phyloP scores from a whole-genome alignment of 208 protist species.

The Leishmania arabica region DNA sequence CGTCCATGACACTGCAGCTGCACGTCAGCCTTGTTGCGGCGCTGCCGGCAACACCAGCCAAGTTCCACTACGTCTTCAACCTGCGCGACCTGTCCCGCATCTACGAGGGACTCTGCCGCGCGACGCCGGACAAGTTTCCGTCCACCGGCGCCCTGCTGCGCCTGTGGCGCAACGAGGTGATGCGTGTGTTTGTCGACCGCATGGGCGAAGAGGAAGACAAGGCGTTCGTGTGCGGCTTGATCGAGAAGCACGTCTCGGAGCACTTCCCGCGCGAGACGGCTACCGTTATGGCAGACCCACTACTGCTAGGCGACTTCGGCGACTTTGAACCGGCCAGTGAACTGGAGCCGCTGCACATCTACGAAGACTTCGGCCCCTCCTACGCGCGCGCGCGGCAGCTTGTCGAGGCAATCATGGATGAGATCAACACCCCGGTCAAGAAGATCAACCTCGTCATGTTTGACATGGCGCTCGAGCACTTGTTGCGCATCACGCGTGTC shows the following conservation, averaged over 20 bases:
- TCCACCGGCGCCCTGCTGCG: slow-evolving; percentile 75
- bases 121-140: slow-evolving; percentile 93
- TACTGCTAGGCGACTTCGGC: slow-evolving; percentile 97
- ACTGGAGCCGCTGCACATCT: slow-evolving; percentile 80
- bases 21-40: slow-evolving; percentile 89
- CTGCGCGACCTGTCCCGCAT: slow-evolving; percentile 97
- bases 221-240: slow-evolving; percentile 79
- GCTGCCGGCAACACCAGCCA: slow-evolving; percentile 97
- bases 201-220: slow-evolving; percentile 96
- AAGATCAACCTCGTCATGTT: slow-evolving; percentile 98
- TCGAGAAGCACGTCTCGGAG: slow-evolving; percentile 76
- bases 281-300: slow-evolving; percentile 82
- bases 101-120: slow-evolving; percentile 97
- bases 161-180: slow-evolving; percentile 98
- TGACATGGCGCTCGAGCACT: slow-evolving; percentile 98
- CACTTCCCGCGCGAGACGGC: slow-evolving; percentile 70
- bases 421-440: slow-evolving; percentile 93
- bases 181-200: slow-evolving; percentile 97
- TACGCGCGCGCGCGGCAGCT: slow-evolving; percentile 75
- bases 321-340: slow-evolving; percentile 89
- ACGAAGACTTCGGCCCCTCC: slow-evolving; percentile 94
- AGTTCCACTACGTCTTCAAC: slow-evolving; percentile 99
- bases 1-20: slow-evolving; percentile 93
- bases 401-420: slow-evolving; percentile 94
- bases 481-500: slow-evolving; percentile 96